Conservation (phyloP, 495 filamentous ascomycete species). For the Extremus antarcticus region DNA sequence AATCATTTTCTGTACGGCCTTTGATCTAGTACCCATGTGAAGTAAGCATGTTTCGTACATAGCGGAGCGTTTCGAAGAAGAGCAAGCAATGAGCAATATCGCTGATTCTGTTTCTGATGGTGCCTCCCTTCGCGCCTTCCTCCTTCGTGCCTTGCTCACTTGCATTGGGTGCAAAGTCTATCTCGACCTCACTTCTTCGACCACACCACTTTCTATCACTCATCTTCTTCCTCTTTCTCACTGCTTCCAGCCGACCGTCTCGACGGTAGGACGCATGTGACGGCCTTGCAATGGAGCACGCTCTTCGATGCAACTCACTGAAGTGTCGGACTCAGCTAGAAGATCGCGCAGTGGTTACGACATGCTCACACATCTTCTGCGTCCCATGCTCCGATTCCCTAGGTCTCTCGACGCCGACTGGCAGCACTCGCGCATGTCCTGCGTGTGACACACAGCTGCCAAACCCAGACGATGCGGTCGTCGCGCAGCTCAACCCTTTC, state of each 20-base stretch:
- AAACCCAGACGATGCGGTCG: conserved; percentile 68
- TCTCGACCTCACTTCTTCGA: conserved; percentile 1
- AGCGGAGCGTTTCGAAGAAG: not conserved
- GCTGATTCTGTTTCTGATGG: not conserved
- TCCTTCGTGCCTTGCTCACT: not conserved
- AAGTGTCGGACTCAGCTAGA: conserved; percentile 66
- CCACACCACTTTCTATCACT: not conserved
- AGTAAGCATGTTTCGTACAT: not conserved
- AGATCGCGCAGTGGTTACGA: conserved; percentile 76
- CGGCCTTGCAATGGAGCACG: conserved; percentile 39
- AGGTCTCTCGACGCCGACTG: conserved; percentile 50
- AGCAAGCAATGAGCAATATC: not conserved
- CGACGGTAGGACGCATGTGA: not conserved
- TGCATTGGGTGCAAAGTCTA: not conserved
- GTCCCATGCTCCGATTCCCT: conserved; percentile 57
- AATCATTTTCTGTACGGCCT: not conserved
- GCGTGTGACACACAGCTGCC: conserved; percentile 63
- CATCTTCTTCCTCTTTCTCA: not conserved
- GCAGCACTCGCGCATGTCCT: conserved; percentile 56
- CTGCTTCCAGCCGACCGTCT: not conserved
- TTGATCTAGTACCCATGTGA: not conserved
- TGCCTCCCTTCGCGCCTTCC: not conserved
- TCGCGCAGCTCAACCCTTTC: conserved; percentile 65
- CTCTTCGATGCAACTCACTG: conserved; percentile 69
- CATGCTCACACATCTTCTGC: conserved; percentile 92